Conservation (phyloP, 805 yeast species). For the Saccharomycopsis vini region DNA sequence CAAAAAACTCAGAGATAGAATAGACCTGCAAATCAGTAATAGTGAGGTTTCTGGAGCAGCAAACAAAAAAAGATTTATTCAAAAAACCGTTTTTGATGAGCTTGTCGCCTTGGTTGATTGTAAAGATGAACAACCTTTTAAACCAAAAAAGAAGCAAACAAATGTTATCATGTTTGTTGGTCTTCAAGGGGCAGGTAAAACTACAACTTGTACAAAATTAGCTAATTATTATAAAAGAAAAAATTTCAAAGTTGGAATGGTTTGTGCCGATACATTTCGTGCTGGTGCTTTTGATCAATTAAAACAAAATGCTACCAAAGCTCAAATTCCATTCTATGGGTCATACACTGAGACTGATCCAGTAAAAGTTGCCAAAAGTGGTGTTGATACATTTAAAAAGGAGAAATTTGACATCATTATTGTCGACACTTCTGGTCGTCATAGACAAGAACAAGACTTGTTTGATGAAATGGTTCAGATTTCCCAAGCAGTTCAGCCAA, state of each 20-base stretch:
- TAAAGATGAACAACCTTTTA: constrained; percentile 43
- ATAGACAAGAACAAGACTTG: constrained; percentile 85
- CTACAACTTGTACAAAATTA: constrained; percentile 92
- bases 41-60: constrained; percentile 43
- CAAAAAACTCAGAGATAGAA: constrained; percentile 61
- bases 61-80: constrained; percentile 72
- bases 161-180: constrained; percentile 96
- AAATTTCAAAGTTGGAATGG: constrained; percentile 91
- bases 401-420: constrained; percentile 89
- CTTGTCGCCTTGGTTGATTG: constrained; percentile 79
- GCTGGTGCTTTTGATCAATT: constrained; percentile 99
- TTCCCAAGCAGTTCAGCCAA: constrained; percentile 78
- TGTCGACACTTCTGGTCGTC: constrained; percentile 97
- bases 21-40: constrained; percentile 47
- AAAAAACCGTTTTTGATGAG: constrained; percentile 92
- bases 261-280: constrained; percentile 98
- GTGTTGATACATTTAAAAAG: constrained; percentile 83
- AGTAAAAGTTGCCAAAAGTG: constrained; percentile 81
- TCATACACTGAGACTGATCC: constrained; percentile 95
- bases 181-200: constrained; percentile 97
- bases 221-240: constrained; percentile 91
- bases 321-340: constrained; percentile 90
- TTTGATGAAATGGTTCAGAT: constrained; percentile 94
- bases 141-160: constrained; percentile 75
- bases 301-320: constrained; percentile 94